Conservation (phyloP, 352 stramenopile species). For the Pythium rishiriense region DNA sequence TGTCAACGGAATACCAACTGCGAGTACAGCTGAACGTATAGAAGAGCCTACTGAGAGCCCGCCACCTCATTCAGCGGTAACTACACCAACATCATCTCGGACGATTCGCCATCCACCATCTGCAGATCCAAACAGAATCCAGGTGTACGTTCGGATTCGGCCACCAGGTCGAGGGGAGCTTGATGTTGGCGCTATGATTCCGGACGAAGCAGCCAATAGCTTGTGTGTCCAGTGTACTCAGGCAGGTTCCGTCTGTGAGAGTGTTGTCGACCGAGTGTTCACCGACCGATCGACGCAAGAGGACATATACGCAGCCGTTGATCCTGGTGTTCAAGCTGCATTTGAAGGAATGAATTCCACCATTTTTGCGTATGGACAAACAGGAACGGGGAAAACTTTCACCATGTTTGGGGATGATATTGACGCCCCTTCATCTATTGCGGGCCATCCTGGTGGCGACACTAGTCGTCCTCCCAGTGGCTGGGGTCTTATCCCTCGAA, state of each 20-base stretch:
- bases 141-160: slow-evolving; percentile 77
- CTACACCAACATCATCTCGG: neutral
- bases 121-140: slow-evolving; percentile 34
- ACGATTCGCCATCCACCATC: neutral
- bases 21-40: neutral
- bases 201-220: slow-evolving; percentile 29
- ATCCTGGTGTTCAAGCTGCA: slow-evolving; percentile 60
- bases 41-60: neutral
- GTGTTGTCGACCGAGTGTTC: slow-evolving; percentile 79
- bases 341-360: slow-evolving; percentile 89
- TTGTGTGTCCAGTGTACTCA: slow-evolving; percentile 26
- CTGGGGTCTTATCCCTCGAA: slow-evolving; percentile 83
- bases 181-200: slow-evolving; percentile 35
- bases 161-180: slow-evolving; percentile 29
- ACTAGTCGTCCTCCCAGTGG: neutral
- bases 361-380: slow-evolving; percentile 92
- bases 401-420: slow-evolving; percentile 85
- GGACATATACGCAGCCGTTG: slow-evolving; percentile 74
- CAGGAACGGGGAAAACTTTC: slow-evolving; percentile 91
- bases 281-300: slow-evolving; percentile 55
- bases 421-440: neutral
- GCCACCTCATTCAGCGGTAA: neutral
- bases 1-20: neutral
- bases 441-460: neutral
- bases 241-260: slow-evolving; percentile 46